Percentiles rank a stretch among this genome's conserved stretches.
phyloP scores from a whole-genome alignment of 345 rosid genomes.

The Lepidium sativum region DNA sequence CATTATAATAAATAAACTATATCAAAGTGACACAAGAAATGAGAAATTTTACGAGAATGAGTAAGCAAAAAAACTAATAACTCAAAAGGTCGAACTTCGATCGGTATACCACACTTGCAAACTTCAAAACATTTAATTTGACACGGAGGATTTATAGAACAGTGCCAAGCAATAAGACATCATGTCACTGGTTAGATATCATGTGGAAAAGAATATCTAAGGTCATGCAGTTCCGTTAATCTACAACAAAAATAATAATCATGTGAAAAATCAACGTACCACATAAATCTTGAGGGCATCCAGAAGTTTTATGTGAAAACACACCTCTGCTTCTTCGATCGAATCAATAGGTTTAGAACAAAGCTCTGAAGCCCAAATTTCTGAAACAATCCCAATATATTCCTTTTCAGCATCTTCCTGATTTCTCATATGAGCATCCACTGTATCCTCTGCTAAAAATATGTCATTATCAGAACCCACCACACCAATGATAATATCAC shows the following conservation, averaged over 20 bases:
- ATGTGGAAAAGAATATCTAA: too few relatives aligned
- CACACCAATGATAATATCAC: slow-evolving; percentile 59
- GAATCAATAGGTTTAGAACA: slow-evolving; percentile 28
- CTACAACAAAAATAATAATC: background rate
- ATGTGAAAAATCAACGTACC: slow-evolving; percentile 36
- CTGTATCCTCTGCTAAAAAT: slow-evolving; percentile 28
- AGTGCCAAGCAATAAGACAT: background rate
- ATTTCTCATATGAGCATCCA: slow-evolving; percentile 25
- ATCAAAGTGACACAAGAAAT: background rate
- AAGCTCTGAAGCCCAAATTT: slow-evolving; percentile 57
- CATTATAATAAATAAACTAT: background rate
- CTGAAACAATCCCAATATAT: slow-evolving; percentile 37
- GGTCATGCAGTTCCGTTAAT: background rate
- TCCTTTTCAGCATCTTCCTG: slow-evolving; percentile 39
- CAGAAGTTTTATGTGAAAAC: slow-evolving; percentile 59
- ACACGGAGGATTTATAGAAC: background rate
- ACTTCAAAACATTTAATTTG: slow-evolving; percentile 3
- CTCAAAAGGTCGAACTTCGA: background rate
- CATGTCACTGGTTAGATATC: background rate
- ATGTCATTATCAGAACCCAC: slow-evolving; percentile 32
- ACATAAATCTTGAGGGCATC: slow-evolving; percentile 64
- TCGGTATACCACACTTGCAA: background rate
- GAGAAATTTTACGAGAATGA: background rate
- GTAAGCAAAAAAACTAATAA: background rate
- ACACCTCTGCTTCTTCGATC: slow-evolving; percentile 49